A percentile compares a stretch with the other conserved stretches of the same genome.
Evolutionary conservation across 2,329 filamentous ascomycete genomes (phyloP).

Genomic region (Aspergillus clavatus): DNA sequence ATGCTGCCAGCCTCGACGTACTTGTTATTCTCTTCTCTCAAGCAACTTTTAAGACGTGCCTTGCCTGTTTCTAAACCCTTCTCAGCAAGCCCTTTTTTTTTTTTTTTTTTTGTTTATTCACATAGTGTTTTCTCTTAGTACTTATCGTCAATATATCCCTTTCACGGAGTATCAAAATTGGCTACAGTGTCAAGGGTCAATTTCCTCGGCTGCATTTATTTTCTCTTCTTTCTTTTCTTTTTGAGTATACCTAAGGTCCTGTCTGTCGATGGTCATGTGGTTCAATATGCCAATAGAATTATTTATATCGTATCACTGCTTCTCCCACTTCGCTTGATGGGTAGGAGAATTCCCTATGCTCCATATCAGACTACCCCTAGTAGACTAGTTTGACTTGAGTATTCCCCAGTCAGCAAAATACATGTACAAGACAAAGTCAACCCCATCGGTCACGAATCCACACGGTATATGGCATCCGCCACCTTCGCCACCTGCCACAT

Average conservation of each 20-base stretch:
- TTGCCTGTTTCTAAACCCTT: not conserved
- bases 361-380: too few relatives aligned
- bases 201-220: too few relatives aligned
- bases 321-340: too few relatives aligned
- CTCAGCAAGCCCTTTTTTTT: not conserved
- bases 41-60: not conserved
- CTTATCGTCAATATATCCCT: not conserved
- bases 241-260: too few relatives aligned
- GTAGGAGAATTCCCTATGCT: too few relatives aligned
- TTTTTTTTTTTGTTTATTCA: not conserved
- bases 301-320: too few relatives aligned
- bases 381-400: too few relatives aligned
- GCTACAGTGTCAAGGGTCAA: not conserved
- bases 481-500: slow-evolving; percentile 82
- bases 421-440: not conserved
- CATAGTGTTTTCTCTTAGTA: not conserved
- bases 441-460: slow-evolving; percentile 8
- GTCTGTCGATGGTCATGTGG: too few relatives aligned
- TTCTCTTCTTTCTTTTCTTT: too few relatives aligned
- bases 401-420: not conserved
- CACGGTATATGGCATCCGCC: slow-evolving; percentile 86
- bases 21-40: slow-evolving; percentile 5
- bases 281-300: too few relatives aligned
- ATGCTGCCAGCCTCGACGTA: slow-evolving; percentile 9
- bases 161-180: not conserved